Percentiles rank a stretch among this genome's conserved stretches.
phyloP scores from a whole-genome alignment of 805 yeast genomes.

The Candida gorgasii region DNA sequence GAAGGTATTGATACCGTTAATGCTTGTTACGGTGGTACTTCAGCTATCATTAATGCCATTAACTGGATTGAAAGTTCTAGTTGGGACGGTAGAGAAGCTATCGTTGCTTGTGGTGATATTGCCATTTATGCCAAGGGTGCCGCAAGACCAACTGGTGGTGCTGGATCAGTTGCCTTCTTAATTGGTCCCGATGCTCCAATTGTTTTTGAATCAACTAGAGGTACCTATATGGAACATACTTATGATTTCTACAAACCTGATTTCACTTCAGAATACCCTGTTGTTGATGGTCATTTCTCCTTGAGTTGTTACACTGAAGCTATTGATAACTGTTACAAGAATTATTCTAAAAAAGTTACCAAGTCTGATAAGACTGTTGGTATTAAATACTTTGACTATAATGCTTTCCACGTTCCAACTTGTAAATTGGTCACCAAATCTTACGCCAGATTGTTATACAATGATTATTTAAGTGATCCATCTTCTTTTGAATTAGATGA shows the following conservation, averaged over 20 bases:
- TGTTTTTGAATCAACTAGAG: conserved; percentile 85
- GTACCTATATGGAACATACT: conserved; percentile 93
- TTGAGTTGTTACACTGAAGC: conserved; percentile 93
- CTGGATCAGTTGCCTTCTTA: conserved; percentile 91
- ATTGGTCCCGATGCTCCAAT: conserved; percentile 98
- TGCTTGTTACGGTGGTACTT: conserved; percentile 99
- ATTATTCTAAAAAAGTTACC: conserved; percentile 73
- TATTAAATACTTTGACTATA: conserved; percentile 80
- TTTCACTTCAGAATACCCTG: conserved; percentile 93
- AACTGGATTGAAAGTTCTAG: conserved; percentile 95
- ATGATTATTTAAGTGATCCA: conserved; percentile 79
- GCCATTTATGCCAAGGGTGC: conserved; percentile 97
- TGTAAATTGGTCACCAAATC: conserved; percentile 94
- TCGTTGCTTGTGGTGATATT: conserved; percentile 96
- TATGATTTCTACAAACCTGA: conserved; percentile 99
- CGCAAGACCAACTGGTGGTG: conserved; percentile 99
- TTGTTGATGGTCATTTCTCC: conserved; percentile 96
- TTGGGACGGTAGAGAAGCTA: conserved; percentile 98
- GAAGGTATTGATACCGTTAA: conserved; percentile 96
- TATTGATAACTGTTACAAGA: conserved; percentile 79
- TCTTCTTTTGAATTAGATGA: conserved; percentile 48
- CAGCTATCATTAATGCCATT: conserved; percentile 87
- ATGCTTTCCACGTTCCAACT: conserved; percentile 97
- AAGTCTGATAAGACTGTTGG: conserved; percentile 56
- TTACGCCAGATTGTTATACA: conserved; percentile 86